Evolutionary conservation across 352 stramenopile species (phyloP), one percentile per base, ranked within the genome.

Genomic region (Thraustochytrium striatum): DNA sequence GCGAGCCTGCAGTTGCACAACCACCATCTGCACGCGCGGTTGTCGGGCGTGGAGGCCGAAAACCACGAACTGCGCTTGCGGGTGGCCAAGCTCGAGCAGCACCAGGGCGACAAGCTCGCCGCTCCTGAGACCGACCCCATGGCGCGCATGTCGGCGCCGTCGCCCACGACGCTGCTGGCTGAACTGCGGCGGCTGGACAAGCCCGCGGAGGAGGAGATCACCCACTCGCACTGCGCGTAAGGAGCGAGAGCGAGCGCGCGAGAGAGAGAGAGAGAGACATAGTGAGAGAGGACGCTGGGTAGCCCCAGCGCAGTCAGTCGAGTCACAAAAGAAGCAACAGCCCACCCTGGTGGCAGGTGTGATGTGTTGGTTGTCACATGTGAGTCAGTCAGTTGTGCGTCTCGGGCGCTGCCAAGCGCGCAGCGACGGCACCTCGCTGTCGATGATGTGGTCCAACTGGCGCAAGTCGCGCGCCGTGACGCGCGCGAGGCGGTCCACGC

Each of bases 381-480:
- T 13, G 13, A 47, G 39, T 13, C 39, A 47, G 13, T 5, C 5
- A 47, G 55, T 39, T 2, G 55, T 21, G 30, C 50, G 50, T n/a
- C 35, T 38, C 7, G 59, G 59, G 35, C 53, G 59, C 11, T 33
- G 35, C 59, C 53, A 33, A 32, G 35, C 35, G 33, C 93, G 89
- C 78, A 98, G 85, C 75, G 85, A 84, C 5, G 93, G 92, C 58
- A 97, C 93, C 28, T 97, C 91, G 58, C 88, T 87, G 41, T 85
- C 90, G 41, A 97, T 80, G 55, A 97, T 94, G 41, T 89, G 88
- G 62, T 97, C 88, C 39, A 98, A 87, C 59, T 90, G 85, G 9
- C 91, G 86, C 16, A 97, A 79, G 55, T 96, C 91, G 0, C 84
- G 82, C 3, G 78, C 68, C 82, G 90, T 94, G 59, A 96, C 85